Base-by-base conservation (phyloP, 2,329 filamentous ascomycete species). In the Cyphellophora europaea region DNA sequence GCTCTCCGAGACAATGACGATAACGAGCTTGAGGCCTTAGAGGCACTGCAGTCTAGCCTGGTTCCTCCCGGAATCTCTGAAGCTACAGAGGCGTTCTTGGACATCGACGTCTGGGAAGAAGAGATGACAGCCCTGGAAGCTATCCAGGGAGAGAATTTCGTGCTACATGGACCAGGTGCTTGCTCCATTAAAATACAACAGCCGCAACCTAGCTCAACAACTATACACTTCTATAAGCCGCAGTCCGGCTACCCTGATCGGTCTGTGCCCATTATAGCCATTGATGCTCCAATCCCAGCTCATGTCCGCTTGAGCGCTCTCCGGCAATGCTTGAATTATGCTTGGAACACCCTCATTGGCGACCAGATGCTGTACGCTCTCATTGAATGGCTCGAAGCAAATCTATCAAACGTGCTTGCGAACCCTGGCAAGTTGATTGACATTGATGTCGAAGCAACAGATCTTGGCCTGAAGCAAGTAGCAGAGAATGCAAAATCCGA, bases 281-380 rank as follows among this genome's bases (percentile, higher is more conserved):
- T 73, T 33, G 61, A 74, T 8, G 70, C 96, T 10, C 32, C 36
- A 14, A n/a, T 49, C 23, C 91, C 91, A 13, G 86, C 91, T 3
- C 94, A 98, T 52, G 93, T 96, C 52, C 84, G 89, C 41, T 68
- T 98, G 8, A 94, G 87, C 51, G 79, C 94, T 23, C 75, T 91
- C 49, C 80, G 84, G 48, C 79, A 82, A 57, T 77, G 80, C 2
- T 64, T 95, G 4, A 66, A 73, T 4, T 77, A 89, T 53, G 78
- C 87, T 2, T 65, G 75, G 32, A 71, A 78, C 32, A 76, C 77
- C 17, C 69, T 93, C 18, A 62, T 79, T 11, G 89, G 86, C 15
- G 86, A 93, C 53, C 83, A 86, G 25, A 94, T 93, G 81, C 74
- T 95, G 10, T 96, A 88, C 58, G 84, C 84, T 45, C 70, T 93